phyloP scores from a whole-genome alignment of 257 asterid genomes.

The Fraxinus cuspidata region DNA sequence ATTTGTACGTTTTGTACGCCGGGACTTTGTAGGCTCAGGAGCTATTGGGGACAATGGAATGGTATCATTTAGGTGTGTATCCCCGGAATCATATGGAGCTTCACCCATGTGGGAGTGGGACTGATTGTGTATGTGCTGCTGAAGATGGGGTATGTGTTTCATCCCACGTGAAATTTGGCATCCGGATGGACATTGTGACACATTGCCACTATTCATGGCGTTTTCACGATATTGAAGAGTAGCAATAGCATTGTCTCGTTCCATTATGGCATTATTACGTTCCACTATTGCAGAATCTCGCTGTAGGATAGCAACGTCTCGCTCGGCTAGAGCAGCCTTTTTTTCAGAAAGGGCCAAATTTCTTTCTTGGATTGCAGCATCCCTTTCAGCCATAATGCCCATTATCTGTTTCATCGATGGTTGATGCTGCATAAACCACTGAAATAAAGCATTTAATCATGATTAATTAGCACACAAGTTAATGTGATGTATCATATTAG shows the following conservation, averaged over 20 bases:
- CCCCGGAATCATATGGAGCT: conserved; percentile 47
- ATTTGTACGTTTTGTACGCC: conserved; percentile 62
- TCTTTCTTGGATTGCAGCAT: conserved; percentile 93
- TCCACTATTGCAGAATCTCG: conserved; percentile 86
- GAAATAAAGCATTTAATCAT: conserved; percentile 20
- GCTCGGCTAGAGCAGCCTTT: conserved; percentile 84
- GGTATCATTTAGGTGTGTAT: conserved; percentile 46
- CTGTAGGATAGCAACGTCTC: conserved; percentile 87
- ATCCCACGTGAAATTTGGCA: conserved; percentile 73
- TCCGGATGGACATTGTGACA: conserved; percentile 69
- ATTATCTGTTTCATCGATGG: conserved; percentile 97
- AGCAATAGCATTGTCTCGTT: conserved; percentile 85
- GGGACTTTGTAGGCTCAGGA: conserved; percentile 64
- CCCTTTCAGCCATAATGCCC: conserved; percentile 91
- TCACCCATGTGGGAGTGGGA: conserved; percentile 60
- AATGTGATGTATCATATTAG: not conserved
- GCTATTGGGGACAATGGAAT: conserved; percentile 48
- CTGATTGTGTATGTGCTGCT: conserved; percentile 54
- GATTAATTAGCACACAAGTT: not conserved
- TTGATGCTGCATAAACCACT: conserved; percentile 98
- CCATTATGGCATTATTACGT: conserved; percentile 78
- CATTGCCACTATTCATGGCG: conserved; percentile 44
- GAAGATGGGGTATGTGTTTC: conserved; percentile 79
- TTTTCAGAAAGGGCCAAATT: conserved; percentile 89
- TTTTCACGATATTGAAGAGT: conserved; percentile 75